Evolutionary conservation across 805 yeast genomes (phyloP), one percentile per base, ranked within the genome.

Genomic region (Candida quercuum): DNA sequence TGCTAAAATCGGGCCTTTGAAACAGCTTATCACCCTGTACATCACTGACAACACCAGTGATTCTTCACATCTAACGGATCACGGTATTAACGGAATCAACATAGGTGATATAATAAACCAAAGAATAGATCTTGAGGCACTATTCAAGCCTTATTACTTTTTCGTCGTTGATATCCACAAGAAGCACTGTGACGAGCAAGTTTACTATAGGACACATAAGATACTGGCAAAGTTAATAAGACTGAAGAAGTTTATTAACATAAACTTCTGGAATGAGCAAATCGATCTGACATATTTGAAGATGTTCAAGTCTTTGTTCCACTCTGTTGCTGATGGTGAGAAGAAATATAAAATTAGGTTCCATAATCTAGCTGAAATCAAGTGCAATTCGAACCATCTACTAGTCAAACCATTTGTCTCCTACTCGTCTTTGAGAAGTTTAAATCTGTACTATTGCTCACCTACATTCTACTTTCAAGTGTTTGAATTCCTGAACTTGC

Each of bases 401-500:
- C 35, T 51, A 10, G 22, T 49, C 3, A 33, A 42, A 1, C 40
- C 45, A 12, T 28, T 36, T 14, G 45, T 40, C 7, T 25, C 34
- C 11, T 52, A 51, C 32, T 37, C 47, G 1, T 26, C 27, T 3
- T 25, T 52, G 9, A 32, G 26, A 4, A 16, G 43, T 3, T 26
- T 51, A 30, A 49, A 49, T 19, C 26, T 51, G 3, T 48, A 47
- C 30, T 52, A 52, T 28, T 51, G 56, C 33, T 49, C 57, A 3
- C 43, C 56, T 8, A 48, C 39, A 18, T 49, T 52, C 36, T 43
- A 48, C 34, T 42, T 45, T 13, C 43, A 52, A 17, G 45, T 48
- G 5, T 45, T 52, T 28, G 46, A 45, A 1, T 39, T 39, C 30
- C 33, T 50, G 8, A 40, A 53, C 32, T 20, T 42, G 15, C 14